phyloP scores from a whole-genome alignment of 2,329 filamentous ascomycete species.

The Sarocladium strictum region DNA sequence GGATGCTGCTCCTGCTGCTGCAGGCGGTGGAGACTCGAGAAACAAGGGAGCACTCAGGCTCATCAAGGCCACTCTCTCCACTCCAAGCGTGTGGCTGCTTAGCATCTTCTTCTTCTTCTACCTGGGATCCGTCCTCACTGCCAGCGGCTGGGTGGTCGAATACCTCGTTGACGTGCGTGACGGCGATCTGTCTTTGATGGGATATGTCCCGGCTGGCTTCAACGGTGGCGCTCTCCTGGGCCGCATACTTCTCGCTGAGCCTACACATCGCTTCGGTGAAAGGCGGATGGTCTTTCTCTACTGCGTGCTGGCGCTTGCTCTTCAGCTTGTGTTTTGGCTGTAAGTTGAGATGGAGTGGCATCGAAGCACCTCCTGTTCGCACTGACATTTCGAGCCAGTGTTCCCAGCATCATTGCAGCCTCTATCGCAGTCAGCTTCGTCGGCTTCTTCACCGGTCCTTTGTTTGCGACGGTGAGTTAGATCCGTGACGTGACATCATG shows the following conservation, averaged over 20 bases:
- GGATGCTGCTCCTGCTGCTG: background rate
- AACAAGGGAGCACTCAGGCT: slow-evolving; percentile 31
- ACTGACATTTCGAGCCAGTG: too few relatives aligned
- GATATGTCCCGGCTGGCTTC: slow-evolving; percentile 57
- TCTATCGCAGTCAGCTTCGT: slow-evolving; percentile 48
- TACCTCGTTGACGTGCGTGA: slow-evolving; percentile 55
- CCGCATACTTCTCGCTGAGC: slow-evolving; percentile 50
- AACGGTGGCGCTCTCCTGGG: slow-evolving; percentile 53
- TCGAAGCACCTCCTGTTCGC: too few relatives aligned
- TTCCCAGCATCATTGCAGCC: slow-evolving; percentile 22
- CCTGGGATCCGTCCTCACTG: slow-evolving; percentile 49
- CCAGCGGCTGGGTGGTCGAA: slow-evolving; percentile 58
- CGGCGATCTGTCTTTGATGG: slow-evolving; percentile 49
- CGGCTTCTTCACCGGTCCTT: slow-evolving; percentile 52
- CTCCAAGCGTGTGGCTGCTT: slow-evolving; percentile 48
- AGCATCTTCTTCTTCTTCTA: slow-evolving; percentile 61
- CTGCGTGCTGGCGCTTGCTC: slow-evolving; percentile 40
- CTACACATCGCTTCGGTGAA: slow-evolving; percentile 53
- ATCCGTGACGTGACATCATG: background rate
- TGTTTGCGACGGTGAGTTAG: slow-evolving; percentile 45
- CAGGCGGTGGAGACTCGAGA: background rate
- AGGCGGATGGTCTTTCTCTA: slow-evolving; percentile 52
- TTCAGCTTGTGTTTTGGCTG: slow-evolving; percentile 58
- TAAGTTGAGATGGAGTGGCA: too few relatives aligned
- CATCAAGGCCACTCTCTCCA: slow-evolving; percentile 38